Evolutionary conservation across 106 monocot species (phyloP), one percentile per base, ranked within the genome.

Genomic region (Dendrobium catenatum): DNA sequence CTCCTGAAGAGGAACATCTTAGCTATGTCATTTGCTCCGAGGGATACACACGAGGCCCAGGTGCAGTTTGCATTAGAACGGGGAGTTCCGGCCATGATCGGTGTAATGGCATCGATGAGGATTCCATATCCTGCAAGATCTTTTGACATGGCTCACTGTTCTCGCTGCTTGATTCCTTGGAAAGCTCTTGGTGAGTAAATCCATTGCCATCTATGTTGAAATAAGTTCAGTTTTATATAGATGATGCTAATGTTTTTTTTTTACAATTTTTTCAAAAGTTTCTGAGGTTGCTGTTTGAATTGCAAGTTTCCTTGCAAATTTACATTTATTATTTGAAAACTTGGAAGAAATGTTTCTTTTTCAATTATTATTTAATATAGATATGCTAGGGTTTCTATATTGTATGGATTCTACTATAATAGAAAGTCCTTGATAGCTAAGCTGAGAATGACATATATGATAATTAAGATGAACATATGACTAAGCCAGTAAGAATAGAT

Each of bases 21-120:
- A 26, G 73, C 90, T 20, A 88, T 90, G 90, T 90, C 90, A 20
- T 88, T 90, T 68, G 90, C 90, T 15, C 90, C 90, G 10, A 88
- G 88, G 79, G 90, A 90, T 68, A 88, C 88, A 1, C 90, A 90
- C 27, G 90, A 90, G 77, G 88, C 90, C 2, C 90, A 90, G 73
- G 90, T 90, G 24, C 88, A 88, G 74, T 90, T 90, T 58, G 90
- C 90, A 8, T 80, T 90, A 86, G 90, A 90, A 81, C 67, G 90
- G 73, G 90, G 90, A 47, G 88, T 90, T 46, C 90, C 90, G 7
- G 88, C 88, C 17, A 91, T 91, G 80, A 88, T 88, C 4, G 90
- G 88, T 20, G 82, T 91, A 4, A 88, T 91, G 86, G 86, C 82
- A 10, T 79, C 88, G 42, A 82, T 88, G 26, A 78, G 90, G 72